Evolutionary conservation across 2,329 filamentous ascomycete genomes (phyloP).

Genomic region (Atkinsonella texensis): DNA sequence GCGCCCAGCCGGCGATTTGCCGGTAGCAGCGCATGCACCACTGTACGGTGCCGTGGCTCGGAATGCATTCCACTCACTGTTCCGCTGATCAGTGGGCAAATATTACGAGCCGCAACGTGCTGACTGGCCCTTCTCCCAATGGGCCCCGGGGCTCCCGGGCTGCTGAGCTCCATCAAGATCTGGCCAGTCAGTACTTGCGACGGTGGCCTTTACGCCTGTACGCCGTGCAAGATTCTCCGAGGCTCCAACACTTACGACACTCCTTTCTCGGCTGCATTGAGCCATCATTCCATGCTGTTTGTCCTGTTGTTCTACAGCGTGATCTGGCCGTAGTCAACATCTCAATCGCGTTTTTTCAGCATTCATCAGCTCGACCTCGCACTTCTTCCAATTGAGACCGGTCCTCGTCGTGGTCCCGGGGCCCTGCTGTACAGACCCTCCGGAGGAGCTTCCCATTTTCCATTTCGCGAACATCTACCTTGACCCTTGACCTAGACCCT

Average conservation of each 20-base stretch:
- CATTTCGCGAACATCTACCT: neutral
- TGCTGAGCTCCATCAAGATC: neutral
- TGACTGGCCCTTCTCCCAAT: no score
- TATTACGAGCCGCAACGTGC: neutral
- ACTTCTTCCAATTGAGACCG: neutral
- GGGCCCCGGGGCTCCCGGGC: neutral
- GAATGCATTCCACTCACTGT: no score
- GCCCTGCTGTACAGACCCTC: neutral
- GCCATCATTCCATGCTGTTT: neutral
- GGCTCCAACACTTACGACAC: neutral
- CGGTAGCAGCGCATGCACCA: neutral
- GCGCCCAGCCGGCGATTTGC: conserved; percentile 10
- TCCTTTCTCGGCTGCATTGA: neutral
- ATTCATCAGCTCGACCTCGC: neutral
- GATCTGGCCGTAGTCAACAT: neutral
- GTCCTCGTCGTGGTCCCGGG: neutral
- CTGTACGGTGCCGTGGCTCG: no score
- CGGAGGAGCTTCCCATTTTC: neutral
- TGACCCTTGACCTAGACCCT: neutral
- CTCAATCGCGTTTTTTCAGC: neutral
- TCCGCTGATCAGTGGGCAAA: no score
- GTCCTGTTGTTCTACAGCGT: neutral
- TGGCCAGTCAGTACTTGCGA: conserved; percentile 17
- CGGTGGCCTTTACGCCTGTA: conserved; percentile 22
- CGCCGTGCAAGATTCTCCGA: neutral